phyloP scores from a whole-genome alignment of 2,329 filamentous ascomycete genomes.

The Exophiala mesophila region DNA sequence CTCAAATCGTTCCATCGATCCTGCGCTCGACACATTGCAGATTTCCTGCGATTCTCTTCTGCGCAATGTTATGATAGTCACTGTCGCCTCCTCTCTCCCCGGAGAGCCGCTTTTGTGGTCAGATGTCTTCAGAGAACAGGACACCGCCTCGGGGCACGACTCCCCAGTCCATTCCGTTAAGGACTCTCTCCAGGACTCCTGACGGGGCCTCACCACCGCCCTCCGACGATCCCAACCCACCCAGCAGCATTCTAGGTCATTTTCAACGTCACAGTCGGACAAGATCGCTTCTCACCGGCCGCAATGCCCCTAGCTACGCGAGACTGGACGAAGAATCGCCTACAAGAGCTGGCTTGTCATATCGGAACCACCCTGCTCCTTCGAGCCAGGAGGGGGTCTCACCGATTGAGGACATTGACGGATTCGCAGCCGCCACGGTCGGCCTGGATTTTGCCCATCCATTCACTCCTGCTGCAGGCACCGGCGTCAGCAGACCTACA shows the following conservation, averaged over 20 bases:
- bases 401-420: slow-evolving; percentile 34
- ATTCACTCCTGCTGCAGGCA: slow-evolving; percentile 20
- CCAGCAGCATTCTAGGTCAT: slow-evolving; percentile 27
- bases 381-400: slow-evolving; percentile 34
- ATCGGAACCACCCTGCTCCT: slow-evolving; percentile 6
- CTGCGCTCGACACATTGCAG: too few species aligned
- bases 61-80: not conserved
- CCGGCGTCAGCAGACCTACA: slow-evolving; percentile 21
- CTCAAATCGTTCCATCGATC: too few species aligned
- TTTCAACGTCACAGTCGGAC: slow-evolving; percentile 34
- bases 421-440: slow-evolving; percentile 41
- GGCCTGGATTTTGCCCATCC: slow-evolving; percentile 38
- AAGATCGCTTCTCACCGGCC: slow-evolving; percentile 42
- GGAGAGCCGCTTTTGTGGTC: not conserved
- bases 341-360: slow-evolving; percentile 19
- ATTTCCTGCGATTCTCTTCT: too few species aligned
- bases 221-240: slow-evolving; percentile 28
- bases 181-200: slow-evolving; percentile 50
- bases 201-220: slow-evolving; percentile 29
- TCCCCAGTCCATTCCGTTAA: slow-evolving; percentile 64
- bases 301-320: slow-evolving; percentile 32
- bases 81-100: not conserved
- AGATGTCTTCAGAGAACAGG: slow-evolving; percentile 25
- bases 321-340: slow-evolving; percentile 24
- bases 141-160: slow-evolving; percentile 23